These are phyloP conservation scores for Serendipita sp. DNA, from an alignment of 768 basidiomycete genomes.

Conservation along the genomic window DNA sequence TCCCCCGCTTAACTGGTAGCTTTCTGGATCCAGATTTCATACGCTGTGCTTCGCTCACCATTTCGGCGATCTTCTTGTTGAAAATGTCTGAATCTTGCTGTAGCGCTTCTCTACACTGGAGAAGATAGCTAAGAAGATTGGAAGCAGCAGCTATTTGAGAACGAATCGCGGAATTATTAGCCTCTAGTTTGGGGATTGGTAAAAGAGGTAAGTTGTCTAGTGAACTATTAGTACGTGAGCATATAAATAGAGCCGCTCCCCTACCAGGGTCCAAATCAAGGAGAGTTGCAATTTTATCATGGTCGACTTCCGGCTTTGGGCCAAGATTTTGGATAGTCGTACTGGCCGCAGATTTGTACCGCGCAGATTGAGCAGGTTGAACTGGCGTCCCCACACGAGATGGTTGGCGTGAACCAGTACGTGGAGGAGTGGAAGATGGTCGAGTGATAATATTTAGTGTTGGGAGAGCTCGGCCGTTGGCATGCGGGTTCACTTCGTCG, in stretches of 20 bases:
- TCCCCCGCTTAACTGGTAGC: neutral
- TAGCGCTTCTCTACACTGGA: constrained; percentile 65
- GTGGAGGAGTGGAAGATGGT: constrained; percentile 67
- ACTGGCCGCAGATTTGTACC: constrained; percentile 5
- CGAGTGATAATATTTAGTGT: constrained; percentile 70
- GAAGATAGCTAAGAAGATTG: constrained; percentile 56
- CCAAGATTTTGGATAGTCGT: constrained; percentile 38
- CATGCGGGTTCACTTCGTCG: constrained; percentile 71
- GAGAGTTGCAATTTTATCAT: constrained; percentile 44
- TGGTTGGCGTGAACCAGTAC: constrained; percentile 26
- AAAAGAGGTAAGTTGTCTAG: constrained; percentile 58
- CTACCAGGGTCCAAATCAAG: constrained; percentile 53
- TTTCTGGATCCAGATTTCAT: constrained; percentile 14
- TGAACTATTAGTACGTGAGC: constrained; percentile 6
- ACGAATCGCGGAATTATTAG: constrained; percentile 50
- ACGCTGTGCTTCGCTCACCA: constrained; percentile 67
- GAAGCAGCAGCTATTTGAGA: constrained; percentile 62
- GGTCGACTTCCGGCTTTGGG: constrained; percentile 58
- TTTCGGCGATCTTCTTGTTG: constrained; percentile 77
- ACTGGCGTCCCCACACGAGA: constrained; percentile 34
- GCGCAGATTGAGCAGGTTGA: constrained; percentile 10
- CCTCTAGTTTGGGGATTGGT: constrained; percentile 50
- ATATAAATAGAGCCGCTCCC: constrained; percentile 13
- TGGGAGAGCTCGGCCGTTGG: constrained; percentile 51
- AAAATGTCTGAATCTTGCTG: constrained; percentile 83